Evolutionary conservation across 2,329 filamentous ascomycete genomes (phyloP), one percentile per base, ranked within the genome.

Genomic region (Aspergillus bombycis): DNA sequence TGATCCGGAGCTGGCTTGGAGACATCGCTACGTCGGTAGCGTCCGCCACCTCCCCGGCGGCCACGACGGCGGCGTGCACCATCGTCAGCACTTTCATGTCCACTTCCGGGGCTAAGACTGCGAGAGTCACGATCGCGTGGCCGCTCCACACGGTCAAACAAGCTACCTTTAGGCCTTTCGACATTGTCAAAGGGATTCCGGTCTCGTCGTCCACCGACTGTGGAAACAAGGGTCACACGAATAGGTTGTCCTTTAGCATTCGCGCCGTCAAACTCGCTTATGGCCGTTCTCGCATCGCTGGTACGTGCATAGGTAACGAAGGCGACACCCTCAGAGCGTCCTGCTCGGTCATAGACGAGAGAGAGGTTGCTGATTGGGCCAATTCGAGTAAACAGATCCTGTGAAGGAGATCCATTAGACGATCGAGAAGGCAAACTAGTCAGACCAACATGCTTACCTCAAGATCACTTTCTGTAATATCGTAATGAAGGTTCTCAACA

Each of bases 211-310:
- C 61, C 69, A 48, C 57, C 73, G 61, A 68, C 69, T 79, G 68
- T 81, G n/a, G 88, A 84, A 48, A 94, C 76, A 36, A 94, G 81
- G 0, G 86, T 86, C 62, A 97, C 79, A 38, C 86, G 88, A 71
- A 97, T 97, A 4, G 92, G 93, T 79, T 94, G 92, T 56, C 91
- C 90, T 71, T 95, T 94, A 62, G 94, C 94, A 75, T 97, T 97
- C 67, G 93, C 93, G 61, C 92, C 92, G 74, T 97, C 90, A 74
- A 91, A 97, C 71, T 97, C 90, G 60, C 83, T 84, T 61, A 97
- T 85, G 2, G 94, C 94, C 53, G 86, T 83, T 70, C 85, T 82
- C 11, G 94, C 94, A 76, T 97, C 91, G 55, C 87, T 84, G 57
- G 86, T 80, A 61, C 82, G 83, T 69, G 89, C 86, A 79, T 96